Base-by-base conservation (phyloP, 2,329 filamentous ascomycete genomes). In the Aspergillus bombycis region DNA sequence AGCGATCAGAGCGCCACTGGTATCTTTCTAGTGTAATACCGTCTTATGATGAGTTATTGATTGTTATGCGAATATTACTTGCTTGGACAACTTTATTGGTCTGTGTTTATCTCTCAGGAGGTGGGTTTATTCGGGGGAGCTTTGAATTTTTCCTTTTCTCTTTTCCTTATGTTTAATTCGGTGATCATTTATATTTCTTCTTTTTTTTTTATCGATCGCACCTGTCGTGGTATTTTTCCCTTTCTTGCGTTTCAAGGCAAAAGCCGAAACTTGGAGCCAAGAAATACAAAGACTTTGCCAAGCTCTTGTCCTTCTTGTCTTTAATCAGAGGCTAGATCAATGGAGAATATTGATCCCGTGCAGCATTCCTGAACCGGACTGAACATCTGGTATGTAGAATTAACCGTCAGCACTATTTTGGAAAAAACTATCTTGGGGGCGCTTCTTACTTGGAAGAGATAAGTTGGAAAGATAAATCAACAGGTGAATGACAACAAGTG, bases 1-100 rank as follows among this genome's bases (percentile, higher is more conserved):
- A 71, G 71, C 70, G 72, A 76, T 72, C 74, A 72, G 70, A 72
- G 71, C 74, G 74, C 74, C 71, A 74, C 72, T 59, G 56, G 66
- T 72, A 68, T 65, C 60, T 65, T 67, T 48, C 60, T 65, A 62
- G 58, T 61, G 59, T 66, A 63, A 63, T 67, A 65, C 65, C 30
- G 62, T 61, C 45, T 54, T 56, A 63, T 34, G 19, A 54, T 36
- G 52, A 6, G 52, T 66, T 61, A 62, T 30, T 43, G 34, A 28
- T 16, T 23, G 23, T 48, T 48, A 41, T 41, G 38, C 21, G 23
- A 28, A 28, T 48, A 7, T 48, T 48, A 48, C 45, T 48, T 48
- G 43, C n/a, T 46, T 23, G 19, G 10, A 23, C 43, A 41, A 41
- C 38, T 41, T 23, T 46, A 46, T 23, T 46, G 43, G 43, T 10